phyloP scores from a whole-genome alignment of 1,284 basidiomycete genomes.

The Fomes fomentarius region DNA sequence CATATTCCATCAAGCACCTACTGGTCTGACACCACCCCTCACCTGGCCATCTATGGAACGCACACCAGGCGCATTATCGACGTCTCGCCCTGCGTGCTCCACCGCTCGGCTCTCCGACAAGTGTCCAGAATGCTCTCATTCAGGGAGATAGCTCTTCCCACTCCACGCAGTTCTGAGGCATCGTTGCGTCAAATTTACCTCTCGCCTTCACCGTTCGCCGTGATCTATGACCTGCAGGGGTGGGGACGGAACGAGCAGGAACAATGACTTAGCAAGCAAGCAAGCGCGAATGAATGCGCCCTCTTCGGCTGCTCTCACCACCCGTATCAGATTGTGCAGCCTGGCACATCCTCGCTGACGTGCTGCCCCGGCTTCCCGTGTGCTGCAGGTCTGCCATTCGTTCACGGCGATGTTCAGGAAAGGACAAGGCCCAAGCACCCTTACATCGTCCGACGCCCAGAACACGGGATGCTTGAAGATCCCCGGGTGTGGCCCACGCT shows the following conservation, averaged over 20 bases:
- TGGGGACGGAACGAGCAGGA: conserved; percentile 1
- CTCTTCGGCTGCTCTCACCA: background rate
- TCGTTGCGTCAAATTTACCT: background rate
- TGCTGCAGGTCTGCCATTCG: conserved; percentile 2
- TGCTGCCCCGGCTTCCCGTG: background rate
- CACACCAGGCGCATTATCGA: background rate
- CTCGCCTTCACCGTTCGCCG: background rate
- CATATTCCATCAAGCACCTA: background rate
- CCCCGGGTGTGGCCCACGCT: conserved; percentile 9
- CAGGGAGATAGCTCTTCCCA: background rate
- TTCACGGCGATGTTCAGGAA: conserved; percentile 10
- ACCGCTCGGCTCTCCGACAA: background rate
- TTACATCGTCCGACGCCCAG: conserved; percentile 12
- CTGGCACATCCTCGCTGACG: conserved; percentile 12
- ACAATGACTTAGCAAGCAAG: background rate
- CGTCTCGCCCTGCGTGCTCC: background rate
- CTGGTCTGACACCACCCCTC: background rate
- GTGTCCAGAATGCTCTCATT: background rate
- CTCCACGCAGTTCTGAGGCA: background rate
- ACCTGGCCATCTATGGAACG: background rate
- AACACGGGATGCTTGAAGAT: conserved; percentile 21
- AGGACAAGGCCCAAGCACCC: conserved; percentile 8
- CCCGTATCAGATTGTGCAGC: background rate
- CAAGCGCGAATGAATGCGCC: conserved; percentile 7
- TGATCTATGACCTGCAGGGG: background rate